Evolutionary conservation across 192 early-diverging fungal genomes (phyloP), one percentile per base, ranked within the genome.

Genomic region (Kickxella alabastrina): DNA sequence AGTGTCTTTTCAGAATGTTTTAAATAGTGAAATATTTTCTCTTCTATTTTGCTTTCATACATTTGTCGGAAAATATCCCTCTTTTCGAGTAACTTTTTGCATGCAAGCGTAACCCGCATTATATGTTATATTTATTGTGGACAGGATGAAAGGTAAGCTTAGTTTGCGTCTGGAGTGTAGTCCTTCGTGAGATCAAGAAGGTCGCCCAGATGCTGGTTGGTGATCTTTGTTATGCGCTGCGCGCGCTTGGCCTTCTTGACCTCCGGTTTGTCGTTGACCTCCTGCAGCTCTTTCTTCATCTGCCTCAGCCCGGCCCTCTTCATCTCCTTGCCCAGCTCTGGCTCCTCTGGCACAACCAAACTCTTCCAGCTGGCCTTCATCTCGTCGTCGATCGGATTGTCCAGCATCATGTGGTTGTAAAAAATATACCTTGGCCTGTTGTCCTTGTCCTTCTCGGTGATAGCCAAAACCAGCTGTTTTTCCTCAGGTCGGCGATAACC

Each of bases 321-420:
- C 49, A 92, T 75, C 31, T 82, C 88, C 40, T 76, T 81, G 15
- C 82, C 76, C 38, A 92, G 54, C 59, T 90, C 89, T 10, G 68
- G 73, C 37, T 87, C 89, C 27, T 85, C 84, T 6, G 91, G 89
- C 7, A 90, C 74, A 7, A 51, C 38, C 24, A 92, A 65, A 24
- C 79, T 61, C 28, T 78, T 61, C 87, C 89, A 92, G 57, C 82
- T 87, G 0, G 68, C 70, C n/a, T 87, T 83, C 43, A 91, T 86
- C 29, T 88, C 90, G 35, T 56, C 51, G 37, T 39, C 52, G 7
- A 75, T 61, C 10, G 23, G 26, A 19, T 53, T 42, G 26, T 69
- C 43, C 7, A 66, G 22, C 23, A 44, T 27, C 38, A 47, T 49
- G 19, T 70, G 59, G 48, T 92, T 92, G 53, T 83, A 84, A 46